Evolutionary conservation across 2,329 filamentous ascomycete species (phyloP).

Genomic region (Phaeoacremonium minimum): DNA sequence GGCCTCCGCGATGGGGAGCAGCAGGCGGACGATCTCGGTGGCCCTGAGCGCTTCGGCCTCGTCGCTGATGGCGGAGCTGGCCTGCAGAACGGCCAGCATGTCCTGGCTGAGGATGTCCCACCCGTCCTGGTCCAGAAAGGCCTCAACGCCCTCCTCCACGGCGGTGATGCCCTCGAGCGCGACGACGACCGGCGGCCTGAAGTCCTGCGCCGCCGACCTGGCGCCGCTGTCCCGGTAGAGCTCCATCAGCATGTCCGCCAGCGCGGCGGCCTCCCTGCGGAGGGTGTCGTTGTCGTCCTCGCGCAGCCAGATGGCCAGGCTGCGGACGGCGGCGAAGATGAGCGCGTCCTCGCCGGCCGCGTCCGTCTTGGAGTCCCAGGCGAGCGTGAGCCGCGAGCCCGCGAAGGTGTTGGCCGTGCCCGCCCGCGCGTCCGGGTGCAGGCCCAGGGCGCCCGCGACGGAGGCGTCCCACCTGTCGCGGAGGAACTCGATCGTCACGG

Average conservation of each 20-base stretch:
- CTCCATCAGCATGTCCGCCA: constrained; percentile 61
- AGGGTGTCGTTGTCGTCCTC: constrained; percentile 62
- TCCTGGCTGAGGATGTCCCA: constrained; percentile 51
- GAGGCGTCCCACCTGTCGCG: constrained; percentile 67
- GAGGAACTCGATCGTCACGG: constrained; percentile 59
- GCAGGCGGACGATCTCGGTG: constrained; percentile 50
- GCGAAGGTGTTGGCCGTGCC: constrained; percentile 36
- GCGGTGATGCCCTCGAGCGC: constrained; percentile 55
- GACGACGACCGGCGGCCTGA: constrained; percentile 52
- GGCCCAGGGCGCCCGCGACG: constrained; percentile 55
- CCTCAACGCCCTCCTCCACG: constrained; percentile 39
- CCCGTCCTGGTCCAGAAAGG: constrained; percentile 45
- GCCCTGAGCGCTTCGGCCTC: constrained; percentile 39
- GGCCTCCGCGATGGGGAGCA: constrained; percentile 47
- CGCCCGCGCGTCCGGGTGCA: constrained; percentile 52
- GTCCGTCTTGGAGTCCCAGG: constrained; percentile 54
- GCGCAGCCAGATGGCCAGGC: constrained; percentile 62
- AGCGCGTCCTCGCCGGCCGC: constrained; percentile 50
- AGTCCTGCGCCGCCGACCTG: constrained; percentile 37
- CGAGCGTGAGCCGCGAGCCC: constrained; percentile 42
- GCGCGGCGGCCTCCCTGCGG: constrained; percentile 50
- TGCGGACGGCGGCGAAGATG: constrained; percentile 52
- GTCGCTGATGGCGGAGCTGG: constrained; percentile 15
- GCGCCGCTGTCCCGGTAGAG: constrained; percentile 43
- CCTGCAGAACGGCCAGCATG: constrained; percentile 37